phyloP scores from a whole-genome alignment of 331 rosid genomes.

The Dryas integrifolia region DNA sequence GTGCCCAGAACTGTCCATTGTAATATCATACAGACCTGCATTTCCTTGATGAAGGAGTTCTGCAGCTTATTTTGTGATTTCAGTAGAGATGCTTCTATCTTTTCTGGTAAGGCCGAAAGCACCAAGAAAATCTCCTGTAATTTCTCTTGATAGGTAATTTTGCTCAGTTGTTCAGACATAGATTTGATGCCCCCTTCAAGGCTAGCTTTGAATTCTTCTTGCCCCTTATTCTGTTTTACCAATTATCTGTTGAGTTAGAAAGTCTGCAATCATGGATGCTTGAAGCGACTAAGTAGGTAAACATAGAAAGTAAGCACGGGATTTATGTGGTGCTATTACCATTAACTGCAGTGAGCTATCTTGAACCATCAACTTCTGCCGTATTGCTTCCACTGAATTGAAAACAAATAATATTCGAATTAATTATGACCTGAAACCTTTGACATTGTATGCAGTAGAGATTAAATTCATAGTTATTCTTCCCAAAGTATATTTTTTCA shows the following conservation, averaged over 20 bases:
- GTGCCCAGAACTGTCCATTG: slow-evolving; percentile 21
- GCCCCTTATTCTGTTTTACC: slow-evolving; percentile 67
- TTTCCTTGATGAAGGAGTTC: slow-evolving; percentile 54
- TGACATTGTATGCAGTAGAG: background rate
- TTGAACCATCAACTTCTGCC: slow-evolving; percentile 69
- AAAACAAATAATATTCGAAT: slow-evolving; percentile 8
- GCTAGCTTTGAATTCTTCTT: slow-evolving; percentile 67
- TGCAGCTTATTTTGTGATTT: slow-evolving; percentile 50
- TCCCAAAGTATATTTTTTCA: background rate
- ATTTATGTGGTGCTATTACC: slow-evolving; percentile 44
- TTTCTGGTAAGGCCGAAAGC: slow-evolving; percentile 66
- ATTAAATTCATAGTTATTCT: background rate
- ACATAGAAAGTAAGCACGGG: slow-evolving; percentile 16
- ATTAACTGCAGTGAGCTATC: slow-evolving; percentile 59
- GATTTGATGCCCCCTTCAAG: slow-evolving; percentile 63
- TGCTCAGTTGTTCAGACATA: slow-evolving; percentile 55
- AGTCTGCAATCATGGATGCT: slow-evolving; percentile 22
- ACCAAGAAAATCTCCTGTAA: slow-evolving; percentile 54
- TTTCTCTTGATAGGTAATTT: slow-evolving; percentile 45
- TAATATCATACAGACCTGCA: slow-evolving; percentile 50
- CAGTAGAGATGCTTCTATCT: slow-evolving; percentile 56
- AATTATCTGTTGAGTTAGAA: slow-evolving; percentile 24
- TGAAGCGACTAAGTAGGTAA: slow-evolving; percentile 24
- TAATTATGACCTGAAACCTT: background rate
- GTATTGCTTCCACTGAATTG: slow-evolving; percentile 59